Evolutionary conservation across 208 protist species (phyloP), one percentile per base, ranked within the genome.

Genomic region (Naegleria fowleri): DNA sequence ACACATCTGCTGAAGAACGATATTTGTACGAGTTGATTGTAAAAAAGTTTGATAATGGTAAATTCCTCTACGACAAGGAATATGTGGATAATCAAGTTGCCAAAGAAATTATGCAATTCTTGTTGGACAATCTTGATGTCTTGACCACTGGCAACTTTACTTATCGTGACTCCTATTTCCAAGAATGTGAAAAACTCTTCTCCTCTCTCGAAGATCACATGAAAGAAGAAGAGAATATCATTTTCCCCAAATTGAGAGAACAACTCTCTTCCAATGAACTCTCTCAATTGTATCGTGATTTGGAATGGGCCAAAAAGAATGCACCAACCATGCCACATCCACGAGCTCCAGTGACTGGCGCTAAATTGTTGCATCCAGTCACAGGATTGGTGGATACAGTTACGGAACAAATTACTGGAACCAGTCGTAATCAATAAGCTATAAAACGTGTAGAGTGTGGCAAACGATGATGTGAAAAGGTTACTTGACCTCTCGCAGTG

Each of bases 81-180:
- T 33, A 48, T 0, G 7, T 86, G 0, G 83, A 86, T 43, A 48
- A 86, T 86, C 83, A 86, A 48, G n/a, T 86, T 5, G 9, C 15
- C 0, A 86, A 86, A 43, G 83, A 86, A 86, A 86, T 86, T 15
- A 79, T 79, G 83, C 36, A 48, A 33, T 48, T 86, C 33, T 33
- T 86, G 7, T 13, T 43, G 9, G 15, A 48, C 39, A 43, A 29
- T 40, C 39, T 86, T 16, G 83, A 86, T 43, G 15, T 48, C 11
- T 19, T 51, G 9, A 48, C 83, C 7, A 39, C 11, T 43, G n/a
- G 22, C n/a, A 29, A 36, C 25, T 36, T 36, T 19, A 36, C 16
- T 36, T 86, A 29, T 13, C 29, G 16, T 41, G 76, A 84, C 33
- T 40, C 40, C 0, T 86, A 25, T 86, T 29, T 22, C 39, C 83